A percentile compares a stretch with the other conserved stretches of the same genome.
Evolutionary conservation across 306 rosid species (phyloP).

Genomic region (Trichosanthes cucumerina): DNA sequence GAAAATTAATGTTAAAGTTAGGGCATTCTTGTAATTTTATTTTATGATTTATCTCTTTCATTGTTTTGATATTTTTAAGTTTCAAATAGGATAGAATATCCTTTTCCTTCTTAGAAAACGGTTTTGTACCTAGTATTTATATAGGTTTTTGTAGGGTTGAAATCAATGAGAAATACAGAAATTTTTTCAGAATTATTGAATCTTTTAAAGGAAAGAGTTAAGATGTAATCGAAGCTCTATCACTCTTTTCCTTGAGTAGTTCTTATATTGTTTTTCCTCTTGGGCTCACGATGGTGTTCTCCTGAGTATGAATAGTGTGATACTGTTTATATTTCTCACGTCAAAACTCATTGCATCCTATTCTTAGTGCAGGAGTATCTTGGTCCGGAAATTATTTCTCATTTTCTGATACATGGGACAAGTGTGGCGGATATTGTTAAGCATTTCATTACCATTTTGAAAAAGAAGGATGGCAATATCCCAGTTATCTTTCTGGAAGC

Average conservation of each 20-base stretch:
- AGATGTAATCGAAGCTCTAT: background rate
- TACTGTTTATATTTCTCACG: background rate
- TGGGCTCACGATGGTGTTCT: background rate
- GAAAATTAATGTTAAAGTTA: too few relatives aligned
- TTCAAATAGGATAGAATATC: too few relatives aligned
- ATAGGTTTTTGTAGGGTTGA: too few relatives aligned
- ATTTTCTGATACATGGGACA: slow-evolving; percentile 70
- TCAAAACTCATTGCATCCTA: background rate
- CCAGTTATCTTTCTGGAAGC: slow-evolving; percentile 64
- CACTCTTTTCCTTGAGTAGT: background rate
- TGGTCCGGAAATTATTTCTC: slow-evolving; percentile 77
- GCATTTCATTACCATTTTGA: slow-evolving; percentile 55
- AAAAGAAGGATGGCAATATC: slow-evolving; percentile 50
- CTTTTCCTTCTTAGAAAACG: too few relatives aligned
- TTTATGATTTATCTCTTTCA: too few relatives aligned
- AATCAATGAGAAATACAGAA: too few relatives aligned
- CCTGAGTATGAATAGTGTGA: background rate
- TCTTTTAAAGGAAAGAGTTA: background rate
- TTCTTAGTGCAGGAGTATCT: slow-evolving; percentile 63
- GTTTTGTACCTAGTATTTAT: too few relatives aligned
- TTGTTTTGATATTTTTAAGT: too few relatives aligned
- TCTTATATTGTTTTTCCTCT: background rate
- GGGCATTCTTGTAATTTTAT: too few relatives aligned
- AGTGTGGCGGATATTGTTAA: slow-evolving; percentile 64
- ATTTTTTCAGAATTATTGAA: too few relatives aligned